These are phyloP conservation scores for Leishmania guyanensis DNA, from an alignment of 208 protist genomes.

Conservation along the genomic window DNA sequence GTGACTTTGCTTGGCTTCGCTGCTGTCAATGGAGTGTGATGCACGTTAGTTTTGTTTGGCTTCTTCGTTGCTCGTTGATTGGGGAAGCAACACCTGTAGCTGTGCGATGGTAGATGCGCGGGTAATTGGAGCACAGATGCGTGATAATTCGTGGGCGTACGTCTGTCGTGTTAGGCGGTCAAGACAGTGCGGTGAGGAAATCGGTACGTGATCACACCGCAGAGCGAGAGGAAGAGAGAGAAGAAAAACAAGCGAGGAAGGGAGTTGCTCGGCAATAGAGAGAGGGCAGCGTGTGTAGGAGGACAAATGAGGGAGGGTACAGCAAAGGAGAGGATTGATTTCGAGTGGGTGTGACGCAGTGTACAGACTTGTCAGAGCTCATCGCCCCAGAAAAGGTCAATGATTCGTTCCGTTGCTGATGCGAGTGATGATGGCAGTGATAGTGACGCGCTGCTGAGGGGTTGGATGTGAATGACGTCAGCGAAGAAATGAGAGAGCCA, in stretches of 20 bases:
- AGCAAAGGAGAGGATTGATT: neutral
- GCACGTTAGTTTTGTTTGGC: neutral
- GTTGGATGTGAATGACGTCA: neutral
- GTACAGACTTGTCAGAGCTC: neutral
- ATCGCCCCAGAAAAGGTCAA: too few species aligned
- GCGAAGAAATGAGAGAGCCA: neutral
- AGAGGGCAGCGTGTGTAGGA: neutral
- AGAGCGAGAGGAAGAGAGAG: neutral
- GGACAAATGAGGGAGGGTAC: neutral
- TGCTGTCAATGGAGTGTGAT: neutral
- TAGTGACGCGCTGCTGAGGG: too few species aligned
- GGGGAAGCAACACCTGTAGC: neutral
- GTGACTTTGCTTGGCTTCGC: neutral
- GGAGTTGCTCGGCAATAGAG: neutral
- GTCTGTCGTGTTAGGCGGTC: neutral
- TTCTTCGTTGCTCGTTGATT: neutral
- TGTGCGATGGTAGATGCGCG: neutral
- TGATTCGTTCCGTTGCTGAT: too few species aligned
- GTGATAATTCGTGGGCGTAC: neutral
- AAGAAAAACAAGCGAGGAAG: neutral
- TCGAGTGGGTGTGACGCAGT: neutral
- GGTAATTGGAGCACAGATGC: neutral
- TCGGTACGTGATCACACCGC: neutral
- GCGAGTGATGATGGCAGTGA: too few species aligned
- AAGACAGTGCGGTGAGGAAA: neutral